Base-by-base conservation (phyloP, 805 yeast genomes). In the Kluyveromyces nonfermentans region DNA sequence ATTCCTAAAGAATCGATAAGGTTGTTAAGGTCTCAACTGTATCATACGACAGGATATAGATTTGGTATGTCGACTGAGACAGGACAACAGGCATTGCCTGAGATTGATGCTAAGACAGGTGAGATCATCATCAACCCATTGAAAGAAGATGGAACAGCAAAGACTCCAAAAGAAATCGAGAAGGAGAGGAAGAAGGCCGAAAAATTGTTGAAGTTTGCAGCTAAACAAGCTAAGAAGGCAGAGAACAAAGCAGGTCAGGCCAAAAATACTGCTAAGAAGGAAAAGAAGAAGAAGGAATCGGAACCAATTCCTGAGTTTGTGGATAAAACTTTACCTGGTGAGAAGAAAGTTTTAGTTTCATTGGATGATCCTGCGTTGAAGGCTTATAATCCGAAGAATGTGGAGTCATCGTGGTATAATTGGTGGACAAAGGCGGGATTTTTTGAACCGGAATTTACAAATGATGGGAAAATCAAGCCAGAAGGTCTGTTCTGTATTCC, bases 381-480 rank as follows among this genome's bases (percentile, higher is more conserved):
- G 67, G 90, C 97, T 8, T 93, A 93, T 67, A 85, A 78, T 57
- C 98, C 98, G 30, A 77, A 78, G 55, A 83, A 82, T 55, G 97
- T 93, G 39, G 98, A 93, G 68, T 82, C 94, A 45, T 85, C 96
- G 12, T 93, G 98, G 98, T 90, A 90, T 68, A 78, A 76, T 16
- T 93, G 98, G 97, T 93, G 98, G 98, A 82, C 77, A 48, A 73
- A 83, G 57, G 75, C 85, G 65, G 94, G 93, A 16, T 80, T 78
- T 57, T 93, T 93, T 59, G 82, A 83, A 67, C 98, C 98, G 16
- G 85, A 85, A 62, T 80, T 84, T 53, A 73, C 81, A 37, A 74
- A 69, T 46, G 80, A 81, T 58, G 97, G 97, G 37, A 67, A 80
- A 37, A 58, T 77, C 53, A 82, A 82, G 61, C 85, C 93, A 35